Conservation (phyloP, 192 early-diverging fungal genomes). For the Coemansia nantahalensis region DNA sequence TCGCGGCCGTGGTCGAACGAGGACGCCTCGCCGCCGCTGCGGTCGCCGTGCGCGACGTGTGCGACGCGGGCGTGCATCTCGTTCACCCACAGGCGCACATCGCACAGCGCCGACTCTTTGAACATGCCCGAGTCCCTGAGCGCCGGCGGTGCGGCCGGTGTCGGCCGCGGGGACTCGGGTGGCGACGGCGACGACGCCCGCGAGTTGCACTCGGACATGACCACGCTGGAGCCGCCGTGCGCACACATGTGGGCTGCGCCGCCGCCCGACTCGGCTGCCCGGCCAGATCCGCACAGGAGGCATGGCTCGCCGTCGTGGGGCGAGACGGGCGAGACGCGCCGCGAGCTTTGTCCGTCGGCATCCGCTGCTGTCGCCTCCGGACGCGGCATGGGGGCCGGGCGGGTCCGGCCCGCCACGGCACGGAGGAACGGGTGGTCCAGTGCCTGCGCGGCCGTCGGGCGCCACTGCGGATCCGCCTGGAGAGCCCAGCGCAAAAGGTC, state of each 20-base stretch:
- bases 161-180: neutral
- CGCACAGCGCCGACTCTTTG: constrained; percentile 17
- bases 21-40: constrained; percentile 10
- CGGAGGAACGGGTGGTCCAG: constrained; percentile 60
- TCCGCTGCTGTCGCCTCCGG: neutral
- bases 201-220: constrained; percentile 26
- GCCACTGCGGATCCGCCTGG: constrained; percentile 53
- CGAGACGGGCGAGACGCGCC: neutral
- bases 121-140: constrained; percentile 15
- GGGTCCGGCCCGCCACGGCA: neutral
- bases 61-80: constrained; percentile 36
- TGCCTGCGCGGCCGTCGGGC: constrained; percentile 57
- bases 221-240: constrained; percentile 1
- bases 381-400: constrained; percentile 1
- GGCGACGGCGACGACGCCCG: constrained; percentile 5
- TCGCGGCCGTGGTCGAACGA: constrained; percentile 17
- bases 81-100: constrained; percentile 34
- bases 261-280: neutral
- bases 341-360: neutral
- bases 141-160: neutral
- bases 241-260: constrained; percentile 1
- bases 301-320: neutral
- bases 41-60: constrained; percentile 20
- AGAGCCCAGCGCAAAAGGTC: constrained; percentile 62
- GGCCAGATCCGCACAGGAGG: neutral